Conservation (phyloP, 768 basidiomycete species). For the Mycena alexandri region DNA sequence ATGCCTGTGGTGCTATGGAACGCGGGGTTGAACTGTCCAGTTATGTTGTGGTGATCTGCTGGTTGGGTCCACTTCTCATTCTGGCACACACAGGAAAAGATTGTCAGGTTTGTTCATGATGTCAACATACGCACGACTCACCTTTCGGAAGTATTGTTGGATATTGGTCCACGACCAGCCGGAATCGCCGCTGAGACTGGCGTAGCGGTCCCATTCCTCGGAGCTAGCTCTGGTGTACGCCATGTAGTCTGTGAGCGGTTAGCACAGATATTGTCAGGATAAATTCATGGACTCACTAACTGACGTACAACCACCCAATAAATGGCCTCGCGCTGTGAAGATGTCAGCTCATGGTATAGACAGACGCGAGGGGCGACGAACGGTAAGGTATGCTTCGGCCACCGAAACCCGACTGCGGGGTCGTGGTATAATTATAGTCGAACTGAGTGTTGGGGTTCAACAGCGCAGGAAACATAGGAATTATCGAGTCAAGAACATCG, state of each 20-base stretch:
- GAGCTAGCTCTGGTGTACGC: conserved; percentile 38
- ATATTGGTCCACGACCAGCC: conserved; percentile 42
- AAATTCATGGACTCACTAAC: background rate
- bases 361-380: background rate
- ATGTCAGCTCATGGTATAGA: background rate
- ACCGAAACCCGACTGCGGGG: background rate
- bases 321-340: background rate
- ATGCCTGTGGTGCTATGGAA: conserved; percentile 48
- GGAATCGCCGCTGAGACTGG: conserved; percentile 31
- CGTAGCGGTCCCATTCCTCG: conserved; percentile 39
- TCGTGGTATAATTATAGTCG: conserved; percentile 21
- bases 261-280: no score
- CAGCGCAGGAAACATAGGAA: conserved; percentile 2
- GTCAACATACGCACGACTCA: background rate
- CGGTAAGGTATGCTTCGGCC: conserved; percentile 5
- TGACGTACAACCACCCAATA: conserved; percentile 9
- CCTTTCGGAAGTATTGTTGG: conserved; percentile 37
- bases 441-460: background rate
- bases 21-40: conserved; percentile 49
- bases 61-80: conserved; percentile 46
- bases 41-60: conserved; percentile 47
- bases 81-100: conserved; percentile 20
- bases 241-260: conserved; percentile 24
- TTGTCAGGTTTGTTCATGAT: no score
- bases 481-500: background rate